Percentiles rank a stretch among this genome's conserved stretches.
Evolutionary conservation across 2,329 filamentous ascomycete genomes (phyloP).

Genomic region (Thelonectria rubi): DNA sequence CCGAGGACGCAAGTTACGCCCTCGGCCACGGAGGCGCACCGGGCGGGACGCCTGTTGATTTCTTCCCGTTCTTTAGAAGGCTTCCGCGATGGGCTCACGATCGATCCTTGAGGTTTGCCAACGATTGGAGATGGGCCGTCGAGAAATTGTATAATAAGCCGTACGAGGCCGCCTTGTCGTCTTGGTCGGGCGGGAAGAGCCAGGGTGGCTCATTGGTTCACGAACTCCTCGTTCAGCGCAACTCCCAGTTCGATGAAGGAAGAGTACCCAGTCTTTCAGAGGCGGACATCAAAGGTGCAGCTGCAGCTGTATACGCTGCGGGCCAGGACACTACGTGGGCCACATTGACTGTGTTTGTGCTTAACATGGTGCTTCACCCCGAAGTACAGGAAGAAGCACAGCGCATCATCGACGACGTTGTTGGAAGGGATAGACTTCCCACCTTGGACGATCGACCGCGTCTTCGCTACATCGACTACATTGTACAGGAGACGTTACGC

Average conservation of each 20-base stretch:
- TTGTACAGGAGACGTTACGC: conserved; percentile 58
- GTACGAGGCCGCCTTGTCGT: conserved; percentile 46
- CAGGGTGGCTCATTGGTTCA: conserved; percentile 44
- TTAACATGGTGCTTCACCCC: conserved; percentile 54
- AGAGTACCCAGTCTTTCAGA: conserved; percentile 47
- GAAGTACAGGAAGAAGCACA: conserved; percentile 57
- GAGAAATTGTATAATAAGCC: conserved; percentile 55
- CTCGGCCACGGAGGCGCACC: conserved; percentile 44
- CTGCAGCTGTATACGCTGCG: conserved; percentile 58
- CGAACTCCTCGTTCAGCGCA: conserved; percentile 40
- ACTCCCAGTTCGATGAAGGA: conserved; percentile 39
- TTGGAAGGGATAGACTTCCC: conserved; percentile 57
- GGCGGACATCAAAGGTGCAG: conserved; percentile 59
- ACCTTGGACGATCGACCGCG: conserved; percentile 54
- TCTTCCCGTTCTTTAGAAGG: conserved; percentile 56
- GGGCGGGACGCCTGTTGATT: conserved; percentile 54
- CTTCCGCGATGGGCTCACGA: conserved; percentile 52
- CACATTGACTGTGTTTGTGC: conserved; percentile 55
- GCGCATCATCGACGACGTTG: conserved; percentile 56
- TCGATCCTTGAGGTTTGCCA: conserved; percentile 43
- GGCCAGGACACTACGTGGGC: conserved; percentile 58
- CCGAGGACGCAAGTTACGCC: conserved; percentile 44
- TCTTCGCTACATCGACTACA: conserved; percentile 55
- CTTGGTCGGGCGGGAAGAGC: conserved; percentile 41
- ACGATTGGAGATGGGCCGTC: conserved; percentile 47